Evolutionary conservation across 1,139 yeast species (phyloP), one percentile per base, ranked within the genome.

Genomic region (Scheffersomyces lignicola): DNA sequence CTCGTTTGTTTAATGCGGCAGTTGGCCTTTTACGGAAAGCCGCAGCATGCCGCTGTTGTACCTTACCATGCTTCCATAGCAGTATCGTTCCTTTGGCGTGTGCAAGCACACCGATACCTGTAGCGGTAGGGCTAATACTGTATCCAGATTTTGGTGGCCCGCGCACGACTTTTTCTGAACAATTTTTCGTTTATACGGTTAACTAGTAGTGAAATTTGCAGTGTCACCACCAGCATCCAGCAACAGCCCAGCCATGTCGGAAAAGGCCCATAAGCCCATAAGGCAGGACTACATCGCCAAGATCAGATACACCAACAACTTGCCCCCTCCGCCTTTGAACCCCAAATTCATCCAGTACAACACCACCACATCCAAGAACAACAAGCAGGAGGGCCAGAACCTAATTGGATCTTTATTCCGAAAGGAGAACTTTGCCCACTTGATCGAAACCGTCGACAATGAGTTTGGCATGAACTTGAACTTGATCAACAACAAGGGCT

Each of bases 301-400:
- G 49, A 79, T 86, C 37, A 77, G 96, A 53, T 92, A 89, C 58
- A 79, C 80, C 42, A 92, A 92, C 56, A 86, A 80, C 51, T 69
- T 92, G 22, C 98, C 98, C 11, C 92, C 97, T 2, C 97, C 98
- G 8, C 86, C 94, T 16, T 73, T 94, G 44, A 89, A 95, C 35
- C 97, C 99, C 16, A 88, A 86, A 58, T 72, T 89, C 40, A 60
- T 92, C 39, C 76, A 81, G 38, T 73, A 77, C 45, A 56, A 71
- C 61, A 55, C 67, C 21, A 66, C 73, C 7, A 68, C 62, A 34
- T 52, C 52, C 24, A 46, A 53, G 29, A 53, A 76, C 11, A 58
- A 69, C 50, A 69, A 49, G 66, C 69, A 51, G 58, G 79, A 76
- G 39, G 74, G 86, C 6, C 76, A 90, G 32, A 71, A 78, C 38